These are phyloP conservation scores for Apophysomyces sp. DNA, from an alignment of 371 early-diverging fungal genomes.

Conservation along the genomic window DNA sequence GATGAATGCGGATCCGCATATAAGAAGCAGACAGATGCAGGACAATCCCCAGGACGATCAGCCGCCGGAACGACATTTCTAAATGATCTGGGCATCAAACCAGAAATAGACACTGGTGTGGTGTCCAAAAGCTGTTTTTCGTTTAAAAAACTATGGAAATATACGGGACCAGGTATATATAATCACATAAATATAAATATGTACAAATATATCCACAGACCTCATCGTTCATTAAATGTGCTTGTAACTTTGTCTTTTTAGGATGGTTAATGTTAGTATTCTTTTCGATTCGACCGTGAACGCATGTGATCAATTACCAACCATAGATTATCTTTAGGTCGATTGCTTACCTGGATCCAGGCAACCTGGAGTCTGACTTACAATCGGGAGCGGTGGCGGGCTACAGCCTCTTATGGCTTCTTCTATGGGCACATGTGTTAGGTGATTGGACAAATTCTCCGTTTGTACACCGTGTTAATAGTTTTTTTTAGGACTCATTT, in stretches of 20 bases:
- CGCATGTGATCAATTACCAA: too few relatives aligned
- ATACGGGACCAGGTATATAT: conserved; percentile 62
- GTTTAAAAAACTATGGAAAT: conserved; percentile 50
- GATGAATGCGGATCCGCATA: not conserved
- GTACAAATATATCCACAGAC: not conserved
- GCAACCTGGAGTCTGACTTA: conserved; percentile 72
- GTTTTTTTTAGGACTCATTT: conserved; percentile 37
- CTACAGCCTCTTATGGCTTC: conserved; percentile 63
- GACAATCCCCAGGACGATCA: not conserved
- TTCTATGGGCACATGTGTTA: conserved; percentile 65
- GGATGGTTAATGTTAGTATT: conserved; percentile 44
- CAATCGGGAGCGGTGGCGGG: conserved; percentile 71
- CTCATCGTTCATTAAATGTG: not conserved
- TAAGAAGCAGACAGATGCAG: not conserved
- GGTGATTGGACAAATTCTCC: conserved; percentile 25
- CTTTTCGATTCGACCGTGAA: not conserved
- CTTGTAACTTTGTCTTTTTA: conserved; percentile 1
- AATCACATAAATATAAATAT: too few relatives aligned
- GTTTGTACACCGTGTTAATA: not conserved
- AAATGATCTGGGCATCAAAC: conserved; percentile 39
- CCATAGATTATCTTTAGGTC: conserved; percentile 54
- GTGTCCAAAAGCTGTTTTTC: conserved; percentile 35
- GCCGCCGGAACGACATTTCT: not conserved
- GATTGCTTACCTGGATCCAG: conserved; percentile 77
- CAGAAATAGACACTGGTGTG: conserved; percentile 41